phyloP scores from a whole-genome alignment of 1,284 basidiomycete genomes.

The Ceratobasidium sp. region DNA sequence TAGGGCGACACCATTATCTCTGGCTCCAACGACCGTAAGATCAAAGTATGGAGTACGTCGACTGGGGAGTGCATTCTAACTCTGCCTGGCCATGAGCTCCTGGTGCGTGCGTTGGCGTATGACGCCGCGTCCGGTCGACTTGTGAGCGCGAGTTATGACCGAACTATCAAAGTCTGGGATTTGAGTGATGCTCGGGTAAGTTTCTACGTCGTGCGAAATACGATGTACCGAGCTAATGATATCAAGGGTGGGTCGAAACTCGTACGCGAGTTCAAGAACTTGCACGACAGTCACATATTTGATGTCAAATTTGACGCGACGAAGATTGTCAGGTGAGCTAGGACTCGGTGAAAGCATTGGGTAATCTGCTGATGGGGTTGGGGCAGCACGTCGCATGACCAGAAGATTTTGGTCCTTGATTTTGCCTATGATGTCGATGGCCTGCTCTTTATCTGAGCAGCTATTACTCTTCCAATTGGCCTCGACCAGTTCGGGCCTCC shows the following conservation, averaged over 20 bases:
- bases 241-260: slow-evolving; percentile 52
- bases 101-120: slow-evolving; percentile 83
- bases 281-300: slow-evolving; percentile 83
- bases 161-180: slow-evolving; percentile 83
- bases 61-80: slow-evolving; percentile 79
- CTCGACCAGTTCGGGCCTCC: background rate
- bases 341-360: background rate
- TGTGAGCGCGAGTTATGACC: slow-evolving; percentile 84
- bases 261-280: slow-evolving; percentile 70
- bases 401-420: slow-evolving; percentile 76
- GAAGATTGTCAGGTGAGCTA: slow-evolving; percentile 74
- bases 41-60: slow-evolving; percentile 80
- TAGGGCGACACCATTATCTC: slow-evolving; percentile 81
- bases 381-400: slow-evolving; percentile 78
- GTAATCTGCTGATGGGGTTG: slow-evolving; percentile 27
- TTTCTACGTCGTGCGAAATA: background rate
- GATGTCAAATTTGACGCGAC: slow-evolving; percentile 82
- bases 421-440: slow-evolving; percentile 71
- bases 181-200: slow-evolving; percentile 49
- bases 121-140: slow-evolving; percentile 72
- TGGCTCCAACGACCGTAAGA: slow-evolving; percentile 89
- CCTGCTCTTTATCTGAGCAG: slow-evolving; percentile 50
- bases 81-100: slow-evolving; percentile 76
- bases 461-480: background rate
- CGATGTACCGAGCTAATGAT: background rate